phyloP scores from a whole-genome alignment of 2,329 filamentous ascomycete species.

The Colletotrichum siamense region DNA sequence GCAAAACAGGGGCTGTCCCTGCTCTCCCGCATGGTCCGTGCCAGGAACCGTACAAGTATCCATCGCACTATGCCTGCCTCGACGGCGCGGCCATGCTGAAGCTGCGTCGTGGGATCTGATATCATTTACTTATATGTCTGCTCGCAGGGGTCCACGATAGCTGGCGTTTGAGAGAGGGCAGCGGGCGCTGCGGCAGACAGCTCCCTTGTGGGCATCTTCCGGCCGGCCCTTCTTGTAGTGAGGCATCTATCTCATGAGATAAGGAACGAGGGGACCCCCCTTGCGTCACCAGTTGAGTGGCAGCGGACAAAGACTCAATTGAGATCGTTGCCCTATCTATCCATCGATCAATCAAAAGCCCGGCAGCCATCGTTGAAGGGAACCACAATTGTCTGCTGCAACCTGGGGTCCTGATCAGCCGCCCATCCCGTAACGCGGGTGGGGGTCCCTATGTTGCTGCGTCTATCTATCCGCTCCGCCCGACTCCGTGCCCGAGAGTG shows the following conservation, averaged over 20 bases:
- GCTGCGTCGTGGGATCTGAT: neutral
- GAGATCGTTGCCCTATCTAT: neutral
- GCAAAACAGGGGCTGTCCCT: constrained; percentile 6
- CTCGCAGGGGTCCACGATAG: neutral
- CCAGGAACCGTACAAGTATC: neutral
- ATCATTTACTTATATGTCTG: neutral
- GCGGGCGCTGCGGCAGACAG: neutral
- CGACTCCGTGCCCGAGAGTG: neutral
- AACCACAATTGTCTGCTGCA: neutral
- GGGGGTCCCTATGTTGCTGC: neutral
- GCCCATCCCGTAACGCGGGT: neutral
- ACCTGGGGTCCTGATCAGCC: neutral
- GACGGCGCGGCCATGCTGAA: neutral
- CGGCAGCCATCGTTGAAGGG: neutral
- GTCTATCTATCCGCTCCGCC: neutral
- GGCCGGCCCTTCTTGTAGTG: neutral
- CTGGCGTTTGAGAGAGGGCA: neutral
- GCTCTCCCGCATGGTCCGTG: constrained; percentile 11
- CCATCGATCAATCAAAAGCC: neutral
- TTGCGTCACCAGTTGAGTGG: neutral
- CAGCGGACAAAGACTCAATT: neutral
- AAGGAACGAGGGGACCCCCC: neutral
- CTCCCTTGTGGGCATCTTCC: neutral
- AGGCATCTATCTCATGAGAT: neutral
- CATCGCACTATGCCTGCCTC: neutral